phyloP scores from a whole-genome alignment of 192 early-diverging fungal genomes.

The Backusella westeae region DNA sequence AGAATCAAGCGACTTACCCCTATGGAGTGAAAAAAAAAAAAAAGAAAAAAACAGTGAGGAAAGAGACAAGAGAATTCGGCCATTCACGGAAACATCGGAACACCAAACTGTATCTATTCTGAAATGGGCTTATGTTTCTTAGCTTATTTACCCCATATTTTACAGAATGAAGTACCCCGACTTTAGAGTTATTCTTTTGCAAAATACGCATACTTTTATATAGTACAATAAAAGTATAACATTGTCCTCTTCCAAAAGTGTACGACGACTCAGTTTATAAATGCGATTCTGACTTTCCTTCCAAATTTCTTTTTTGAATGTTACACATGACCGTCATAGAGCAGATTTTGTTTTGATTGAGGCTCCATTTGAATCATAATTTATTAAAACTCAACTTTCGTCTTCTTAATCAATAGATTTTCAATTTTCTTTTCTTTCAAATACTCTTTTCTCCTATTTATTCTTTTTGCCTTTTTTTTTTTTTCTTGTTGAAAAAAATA shows the following conservation, averaged over 20 bases:
- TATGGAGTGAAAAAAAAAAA: not conserved
- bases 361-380: slow-evolving; percentile 17
- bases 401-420: not conserved
- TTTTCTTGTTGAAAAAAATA: not conserved
- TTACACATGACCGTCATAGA: slow-evolving; percentile 14
- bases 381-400: not conserved
- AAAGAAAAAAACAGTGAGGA: not conserved
- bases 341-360: slow-evolving; percentile 7
- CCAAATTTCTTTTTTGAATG: not conserved
- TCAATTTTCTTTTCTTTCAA: not conserved
- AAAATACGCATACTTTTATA: slow-evolving; percentile 12
- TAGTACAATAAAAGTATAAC: not conserved
- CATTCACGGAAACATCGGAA: slow-evolving; percentile 20
- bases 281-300: not conserved
- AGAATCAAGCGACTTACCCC: not conserved
- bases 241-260: not conserved
- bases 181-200: slow-evolving; percentile 17
- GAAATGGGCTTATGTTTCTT: not conserved
- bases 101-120: slow-evolving; percentile 9
- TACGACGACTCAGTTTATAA: not conserved
- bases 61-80: not conserved
- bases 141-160: not conserved
- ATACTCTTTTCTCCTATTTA: not conserved
- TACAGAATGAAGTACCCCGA: not conserved
- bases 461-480: not conserved